Evolutionary conservation across 2,329 filamentous ascomycete genomes (phyloP).

Genomic region (Penicillium sp.): DNA sequence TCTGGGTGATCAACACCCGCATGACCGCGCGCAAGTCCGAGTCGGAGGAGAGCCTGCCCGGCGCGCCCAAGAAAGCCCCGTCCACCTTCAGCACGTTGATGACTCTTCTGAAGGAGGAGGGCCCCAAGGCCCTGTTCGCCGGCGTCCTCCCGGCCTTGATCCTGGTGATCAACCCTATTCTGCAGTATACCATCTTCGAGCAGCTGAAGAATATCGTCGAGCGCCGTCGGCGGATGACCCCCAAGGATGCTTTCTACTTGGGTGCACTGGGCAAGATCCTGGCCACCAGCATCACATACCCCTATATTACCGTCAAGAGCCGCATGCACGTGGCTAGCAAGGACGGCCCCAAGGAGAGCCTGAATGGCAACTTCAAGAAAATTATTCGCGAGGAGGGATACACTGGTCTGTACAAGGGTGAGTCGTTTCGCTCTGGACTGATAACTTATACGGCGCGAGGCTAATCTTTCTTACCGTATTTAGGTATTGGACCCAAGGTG

Average conservation of each 20-base stretch:
- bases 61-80: constrained; percentile 55
- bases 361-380: constrained; percentile 73
- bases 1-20: constrained; percentile 98
- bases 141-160: constrained; percentile 91
- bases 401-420: constrained; percentile 87
- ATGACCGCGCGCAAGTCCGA: constrained; percentile 87
- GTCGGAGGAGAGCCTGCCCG: constrained; percentile 43
- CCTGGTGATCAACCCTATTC: constrained; percentile 94
- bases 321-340: constrained; percentile 89
- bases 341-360: constrained; percentile 75
- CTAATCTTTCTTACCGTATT: constrained; percentile 1
- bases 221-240: constrained; percentile 73
- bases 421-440: constrained; percentile 31
- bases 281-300: constrained; percentile 91
- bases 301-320: constrained; percentile 98
- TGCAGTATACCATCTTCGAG: constrained; percentile 99
- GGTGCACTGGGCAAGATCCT: constrained; percentile 93
- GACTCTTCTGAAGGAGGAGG: constrained; percentile 79
- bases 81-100: constrained; percentile 81
- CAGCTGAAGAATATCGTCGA: constrained; percentile 93
- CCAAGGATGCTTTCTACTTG: constrained; percentile 83
- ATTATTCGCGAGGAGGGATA: constrained; percentile 92
- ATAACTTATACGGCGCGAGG: background rate
- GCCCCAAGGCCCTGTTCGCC: constrained; percentile 80
- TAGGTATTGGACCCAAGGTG: constrained; percentile 93